Base-by-base conservation (phyloP, 2,329 filamentous ascomycete genomes). In the Monosporascus sp. region DNA sequence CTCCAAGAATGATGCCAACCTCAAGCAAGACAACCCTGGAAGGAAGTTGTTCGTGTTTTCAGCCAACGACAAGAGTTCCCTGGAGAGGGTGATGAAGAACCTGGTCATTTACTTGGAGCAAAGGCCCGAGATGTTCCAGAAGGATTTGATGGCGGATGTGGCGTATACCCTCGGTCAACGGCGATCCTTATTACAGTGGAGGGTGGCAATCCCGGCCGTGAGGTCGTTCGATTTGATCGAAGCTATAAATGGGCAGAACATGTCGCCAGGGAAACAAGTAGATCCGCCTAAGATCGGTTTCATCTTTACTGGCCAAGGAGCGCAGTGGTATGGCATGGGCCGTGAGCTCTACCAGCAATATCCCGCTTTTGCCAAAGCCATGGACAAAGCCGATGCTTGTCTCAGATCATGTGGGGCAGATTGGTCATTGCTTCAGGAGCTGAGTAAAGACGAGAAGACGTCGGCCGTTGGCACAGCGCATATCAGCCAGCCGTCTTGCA, bases 141-240 rank as follows among this genome's bases (percentile, higher is more conserved):
- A 69, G 44, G 69, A 71, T 46, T 59, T 80, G 11, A 72, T 79
- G 58, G 66, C 69, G 9, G 73, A 80, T 55, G 60, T 80, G 20
- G 74, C 76, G 5, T 79, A 79, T 56, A 80, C 77, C 0, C 63
- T 80, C 1, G 71, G 74, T 14, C 70, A 77, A 58, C 68, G 76
- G 16, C 67, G 76, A 31, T 74, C 76, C 1, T 65, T 73, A 22
- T 63, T 78, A 20, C 69, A 71, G 41, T 77, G 72, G 69, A 69
- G 75, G 24, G 69, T 73, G 2, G 75, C 76, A 3, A 66, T 79
- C 9, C 66, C 74, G 0, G 75, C 75, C 0, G 64, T 69, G 3
- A 72, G 74, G 45, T 76, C 71, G 0, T 73, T 75, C 49, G 74
- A 78, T 55, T 64, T 80, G 7, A 72, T 75, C 34, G 69, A 75